Evolutionary conservation across 495 filamentous ascomycete species (phyloP).

Genomic region (Tuber indicum): DNA sequence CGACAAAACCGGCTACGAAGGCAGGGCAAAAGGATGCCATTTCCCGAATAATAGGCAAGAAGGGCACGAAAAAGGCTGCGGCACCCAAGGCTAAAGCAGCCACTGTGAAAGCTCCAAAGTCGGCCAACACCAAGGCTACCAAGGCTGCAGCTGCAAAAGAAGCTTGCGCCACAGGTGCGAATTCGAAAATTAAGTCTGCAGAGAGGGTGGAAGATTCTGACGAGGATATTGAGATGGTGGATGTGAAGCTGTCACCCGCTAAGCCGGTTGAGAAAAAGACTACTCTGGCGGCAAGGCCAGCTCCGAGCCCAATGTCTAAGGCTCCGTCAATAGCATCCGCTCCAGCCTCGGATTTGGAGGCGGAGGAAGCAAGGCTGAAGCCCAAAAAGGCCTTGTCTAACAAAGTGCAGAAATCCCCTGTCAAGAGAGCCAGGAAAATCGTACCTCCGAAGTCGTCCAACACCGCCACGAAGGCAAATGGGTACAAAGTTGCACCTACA

Average conservation of each 20-base stretch:
- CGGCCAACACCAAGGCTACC: conserved; percentile 19
- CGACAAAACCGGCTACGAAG: conserved; percentile 43
- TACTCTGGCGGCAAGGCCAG: background rate
- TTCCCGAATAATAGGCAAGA: conserved; percentile 47
- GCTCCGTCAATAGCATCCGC: conserved; percentile 16
- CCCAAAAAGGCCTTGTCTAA: conserved; percentile 15
- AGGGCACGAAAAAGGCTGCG: conserved; percentile 45
- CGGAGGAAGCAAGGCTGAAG: conserved; percentile 31
- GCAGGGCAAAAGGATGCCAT: conserved; percentile 42
- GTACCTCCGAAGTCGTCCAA: conserved; percentile 14
- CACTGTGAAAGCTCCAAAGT: conserved; percentile 39
- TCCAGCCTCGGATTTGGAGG: conserved; percentile 31
- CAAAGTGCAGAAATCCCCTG: conserved; percentile 21
- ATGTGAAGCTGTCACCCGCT: conserved; percentile 35
- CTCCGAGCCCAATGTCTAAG: conserved; percentile 15
- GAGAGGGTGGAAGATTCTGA: conserved; percentile 61
- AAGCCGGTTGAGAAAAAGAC: conserved; percentile 32
- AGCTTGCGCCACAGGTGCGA: conserved; percentile 6
- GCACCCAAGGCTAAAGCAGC: conserved; percentile 40
- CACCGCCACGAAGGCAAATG: conserved; percentile 37
- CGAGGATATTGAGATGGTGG: conserved; percentile 53
- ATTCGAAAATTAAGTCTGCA: conserved; percentile 54
- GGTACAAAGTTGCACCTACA: conserved; percentile 19
- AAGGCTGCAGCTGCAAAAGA: conserved; percentile 21
- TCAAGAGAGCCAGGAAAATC: conserved; percentile 25